These are phyloP conservation scores for Acacia confusa DNA, from an alignment of 306 rosid species.

Conservation along the genomic window DNA sequence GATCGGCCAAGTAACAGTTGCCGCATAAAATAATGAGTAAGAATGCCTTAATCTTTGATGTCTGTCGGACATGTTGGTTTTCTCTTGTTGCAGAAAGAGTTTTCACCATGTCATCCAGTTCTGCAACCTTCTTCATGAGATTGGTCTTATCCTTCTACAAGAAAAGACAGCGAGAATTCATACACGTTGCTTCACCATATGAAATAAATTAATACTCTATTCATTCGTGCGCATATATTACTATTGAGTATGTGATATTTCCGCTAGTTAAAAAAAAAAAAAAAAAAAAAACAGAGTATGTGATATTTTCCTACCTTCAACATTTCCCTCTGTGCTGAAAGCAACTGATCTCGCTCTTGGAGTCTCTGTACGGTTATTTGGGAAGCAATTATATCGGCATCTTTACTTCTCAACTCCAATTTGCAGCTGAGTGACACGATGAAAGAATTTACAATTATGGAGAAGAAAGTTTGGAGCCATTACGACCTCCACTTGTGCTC, in stretches of 20 bases:
- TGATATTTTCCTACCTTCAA: conserved; percentile 56
- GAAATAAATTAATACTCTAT: not conserved
- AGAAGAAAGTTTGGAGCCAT: conserved; percentile 4
- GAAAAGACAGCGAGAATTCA: conserved; percentile 30
- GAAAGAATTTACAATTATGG: conserved; percentile 23
- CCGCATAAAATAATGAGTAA: not conserved
- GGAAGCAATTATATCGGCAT: conserved; percentile 55
- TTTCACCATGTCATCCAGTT: conserved; percentile 79
- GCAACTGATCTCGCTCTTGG: conserved; percentile 78
- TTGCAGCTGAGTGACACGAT: conserved; percentile 54
- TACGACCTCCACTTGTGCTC: not conserved
- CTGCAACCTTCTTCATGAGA: conserved; percentile 62
- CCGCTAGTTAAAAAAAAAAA: not conserved
- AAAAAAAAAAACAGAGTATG: not conserved
- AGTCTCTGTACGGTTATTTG: conserved; percentile 67
- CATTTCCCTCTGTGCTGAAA: conserved; percentile 86
- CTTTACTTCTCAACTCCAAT: conserved; percentile 55
- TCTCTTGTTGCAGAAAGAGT: conserved; percentile 47
- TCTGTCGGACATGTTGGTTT: conserved; percentile 36
- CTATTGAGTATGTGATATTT: not conserved
- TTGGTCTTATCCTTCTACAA: conserved; percentile 76
- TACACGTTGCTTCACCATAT: not conserved
- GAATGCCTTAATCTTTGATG: conserved; percentile 55
- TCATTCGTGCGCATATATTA: not conserved
- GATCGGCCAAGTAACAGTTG: not conserved